Conservation (phyloP, 169 alveolate genomes). For the Sarcocystis neurona region DNA sequence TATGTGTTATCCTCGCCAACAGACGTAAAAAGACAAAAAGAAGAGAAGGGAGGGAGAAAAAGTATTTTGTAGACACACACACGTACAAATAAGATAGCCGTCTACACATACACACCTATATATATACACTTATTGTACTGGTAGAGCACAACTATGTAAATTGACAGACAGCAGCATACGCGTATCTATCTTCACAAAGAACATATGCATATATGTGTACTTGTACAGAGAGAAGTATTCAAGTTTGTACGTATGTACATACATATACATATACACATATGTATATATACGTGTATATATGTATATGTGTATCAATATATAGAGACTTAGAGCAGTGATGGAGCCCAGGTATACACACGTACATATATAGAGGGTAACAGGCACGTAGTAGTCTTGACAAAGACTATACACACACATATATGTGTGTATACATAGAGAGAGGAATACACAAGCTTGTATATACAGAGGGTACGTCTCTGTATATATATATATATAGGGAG, state of each 20-base stretch:
- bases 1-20: neutral
- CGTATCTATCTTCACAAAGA: neutral
- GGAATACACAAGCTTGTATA: too few relatives aligned
- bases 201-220: neutral
- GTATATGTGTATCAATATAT: neutral
- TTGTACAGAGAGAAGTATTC: neutral
- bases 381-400: too few relatives aligned
- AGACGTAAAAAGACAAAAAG: neutral
- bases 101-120: neutral
- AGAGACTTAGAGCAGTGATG: neutral
- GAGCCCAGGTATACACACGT: too few relatives aligned
- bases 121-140: neutral
- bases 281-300: neutral
- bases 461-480: too few relatives aligned
- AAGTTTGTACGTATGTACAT: neutral
- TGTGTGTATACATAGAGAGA: too few relatives aligned
- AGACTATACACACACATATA: too few relatives aligned
- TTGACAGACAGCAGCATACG: neutral
- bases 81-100: neutral
- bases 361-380: too few relatives aligned
- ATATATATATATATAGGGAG: neutral
- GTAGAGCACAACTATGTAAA: too few relatives aligned
- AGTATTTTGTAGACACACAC: neutral
- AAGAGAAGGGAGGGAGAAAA: neutral
- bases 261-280: neutral